These are phyloP conservation scores for Ocimum tenuiflorum DNA, from an alignment of 257 asterid genomes.

Conservation along the genomic window DNA sequence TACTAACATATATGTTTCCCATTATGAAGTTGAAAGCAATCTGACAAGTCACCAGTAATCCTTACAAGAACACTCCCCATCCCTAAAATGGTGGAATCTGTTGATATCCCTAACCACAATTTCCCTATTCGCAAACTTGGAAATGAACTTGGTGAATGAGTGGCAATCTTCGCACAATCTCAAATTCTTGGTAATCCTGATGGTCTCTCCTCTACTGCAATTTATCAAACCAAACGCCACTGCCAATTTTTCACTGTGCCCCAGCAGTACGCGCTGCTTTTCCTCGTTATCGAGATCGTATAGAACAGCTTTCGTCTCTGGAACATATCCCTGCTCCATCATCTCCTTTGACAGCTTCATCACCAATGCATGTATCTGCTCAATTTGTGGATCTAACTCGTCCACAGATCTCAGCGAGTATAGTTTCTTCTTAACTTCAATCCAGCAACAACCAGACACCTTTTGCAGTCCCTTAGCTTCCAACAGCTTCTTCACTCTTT, in stretches of 20 bases:
- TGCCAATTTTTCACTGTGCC: conserved; percentile 86
- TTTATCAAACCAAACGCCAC: conserved; percentile 79
- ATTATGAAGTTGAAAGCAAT: no score
- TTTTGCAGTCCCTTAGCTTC: conserved; percentile 69
- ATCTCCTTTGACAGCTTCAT: conserved; percentile 53
- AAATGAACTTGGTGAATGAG: conserved; percentile 61
- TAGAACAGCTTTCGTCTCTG: conserved; percentile 58
- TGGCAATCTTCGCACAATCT: conserved; percentile 90
- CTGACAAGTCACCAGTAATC: conserved; percentile 59
- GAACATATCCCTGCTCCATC: conserved; percentile 71
- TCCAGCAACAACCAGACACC: conserved; percentile 85
- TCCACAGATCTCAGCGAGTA: conserved; percentile 52
- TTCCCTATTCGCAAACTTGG: conserved; percentile 54
- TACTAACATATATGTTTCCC: no score
- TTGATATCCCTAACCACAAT: conserved; percentile 71
- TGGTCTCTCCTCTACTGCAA: conserved; percentile 61
- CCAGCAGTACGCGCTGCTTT: conserved; percentile 61
- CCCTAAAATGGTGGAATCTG: conserved; percentile 66
- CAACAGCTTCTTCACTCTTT: conserved; percentile 53
- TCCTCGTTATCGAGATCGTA: conserved; percentile 67
- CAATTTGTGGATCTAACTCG: conserved; percentile 71
- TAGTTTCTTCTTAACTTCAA: conserved; percentile 55
- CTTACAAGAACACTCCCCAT: conserved; percentile 73
- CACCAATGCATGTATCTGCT: conserved; percentile 61
- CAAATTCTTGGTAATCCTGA: conserved; percentile 78